Evolutionary conservation across 768 basidiomycete species (phyloP), one percentile per base, ranked within the genome.

Genomic region (Obba rivulosa): DNA sequence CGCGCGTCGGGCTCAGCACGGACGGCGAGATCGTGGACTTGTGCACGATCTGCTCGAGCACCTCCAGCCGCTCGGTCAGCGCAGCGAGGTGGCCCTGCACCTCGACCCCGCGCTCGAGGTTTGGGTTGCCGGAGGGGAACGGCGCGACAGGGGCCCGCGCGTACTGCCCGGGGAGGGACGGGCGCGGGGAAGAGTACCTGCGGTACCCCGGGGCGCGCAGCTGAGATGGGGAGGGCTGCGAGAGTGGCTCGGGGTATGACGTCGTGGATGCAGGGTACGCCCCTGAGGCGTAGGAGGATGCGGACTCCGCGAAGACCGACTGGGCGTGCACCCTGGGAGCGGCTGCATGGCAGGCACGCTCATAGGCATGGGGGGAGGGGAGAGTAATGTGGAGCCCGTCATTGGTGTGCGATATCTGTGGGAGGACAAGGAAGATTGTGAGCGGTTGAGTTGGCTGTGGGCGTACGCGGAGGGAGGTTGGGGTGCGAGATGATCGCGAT

Each of bases 81-180:
- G 89, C 89, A 0, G 88, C 88, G 18, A 93, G 67, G 53, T 91
- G 86, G 0, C 81, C 78, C 63, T 94, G 91, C 43, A 92, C 81
- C 64, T 92, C 87, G 17, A 93, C 69, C 0, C 87, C 87, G 40
- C 77, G 78, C 63, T 92, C 91, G 45, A 94, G 69, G 7, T 76
- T 70, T 34, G 74, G 64, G 17, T 72, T 66, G 8, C 82, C 78
- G 20, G 71, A 67, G 3, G 57, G 51, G 2, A 51, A 36, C 1
- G 80, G 74, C 39, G 76, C 67, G 9, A 72, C 64, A 2, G 62
- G 45, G 9, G 52, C 38, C 8, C 45, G 41, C 3, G 57, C 37
- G 48, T 59, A 60, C 23, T 51, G 55, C 9, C 49, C 38, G 3
- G 45, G 22, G 48, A 39, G 43, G 10, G 50, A 56, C 11, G 52